Conservation (phyloP, 2,329 filamentous ascomycete species). For the Paracoccidioides lutzii region DNA sequence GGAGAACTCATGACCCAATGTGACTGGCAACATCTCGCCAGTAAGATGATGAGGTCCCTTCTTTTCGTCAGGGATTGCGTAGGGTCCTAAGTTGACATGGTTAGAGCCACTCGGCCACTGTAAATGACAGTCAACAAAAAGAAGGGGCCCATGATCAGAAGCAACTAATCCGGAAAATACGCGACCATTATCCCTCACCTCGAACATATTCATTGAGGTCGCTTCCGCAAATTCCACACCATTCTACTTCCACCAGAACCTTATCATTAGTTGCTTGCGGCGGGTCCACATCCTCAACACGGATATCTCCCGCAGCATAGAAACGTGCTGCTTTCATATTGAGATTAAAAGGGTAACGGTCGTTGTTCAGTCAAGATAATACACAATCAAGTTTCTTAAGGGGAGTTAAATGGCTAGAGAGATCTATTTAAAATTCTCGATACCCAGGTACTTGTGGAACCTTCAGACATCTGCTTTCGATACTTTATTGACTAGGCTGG, state of each 20-base stretch:
- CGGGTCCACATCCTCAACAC: neutral
- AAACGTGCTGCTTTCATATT: slow-evolving; percentile 1
- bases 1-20: slow-evolving; percentile 53
- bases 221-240: slow-evolving; percentile 26
- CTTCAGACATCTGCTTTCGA: no score
- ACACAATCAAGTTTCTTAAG: no score
- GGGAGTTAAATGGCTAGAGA: no score
- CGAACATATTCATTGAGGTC: slow-evolving; percentile 43
- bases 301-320: neutral
- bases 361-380: no score
- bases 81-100: neutral
- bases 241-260: slow-evolving; percentile 5
- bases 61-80: slow-evolving; percentile 25
- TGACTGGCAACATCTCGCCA: slow-evolving; percentile 44
- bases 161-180: no score
- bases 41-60: slow-evolving; percentile 44
- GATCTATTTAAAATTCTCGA: no score
- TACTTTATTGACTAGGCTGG: no score
- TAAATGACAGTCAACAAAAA: neutral
- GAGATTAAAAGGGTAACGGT: no score
- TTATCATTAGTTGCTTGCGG: neutral
- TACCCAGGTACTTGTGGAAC: no score
- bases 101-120: neutral
- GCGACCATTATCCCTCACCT: slow-evolving; percentile 17
- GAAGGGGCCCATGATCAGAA: slow-evolving; percentile 16